These are phyloP conservation scores for Cucurbita ficifolia DNA, from an alignment of 306 rosid genomes.

Conservation along the genomic window DNA sequence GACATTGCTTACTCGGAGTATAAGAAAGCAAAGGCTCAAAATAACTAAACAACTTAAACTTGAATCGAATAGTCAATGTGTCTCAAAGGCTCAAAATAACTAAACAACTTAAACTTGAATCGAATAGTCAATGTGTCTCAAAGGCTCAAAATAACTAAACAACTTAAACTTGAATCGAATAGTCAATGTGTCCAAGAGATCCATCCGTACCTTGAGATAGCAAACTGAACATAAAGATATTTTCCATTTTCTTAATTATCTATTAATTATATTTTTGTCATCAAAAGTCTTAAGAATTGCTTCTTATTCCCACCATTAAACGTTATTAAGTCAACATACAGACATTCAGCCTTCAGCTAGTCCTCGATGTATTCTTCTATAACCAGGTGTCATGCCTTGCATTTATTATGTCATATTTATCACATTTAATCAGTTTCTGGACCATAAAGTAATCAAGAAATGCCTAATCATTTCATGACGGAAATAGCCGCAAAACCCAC, in stretches of 20 bases:
- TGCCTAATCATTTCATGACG: background rate
- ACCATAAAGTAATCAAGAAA: background rate
- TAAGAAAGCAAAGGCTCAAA: background rate
- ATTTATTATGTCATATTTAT: background rate
- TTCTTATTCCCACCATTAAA: background rate
- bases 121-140: too few relatives aligned
- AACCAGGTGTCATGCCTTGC: background rate
- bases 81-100: background rate
- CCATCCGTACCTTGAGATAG: background rate
- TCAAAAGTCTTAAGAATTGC: background rate
- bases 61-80: background rate
- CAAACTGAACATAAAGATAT: background rate
- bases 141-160: background rate
- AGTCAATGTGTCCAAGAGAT: background rate
- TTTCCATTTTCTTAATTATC: background rate
- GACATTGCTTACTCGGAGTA: background rate
- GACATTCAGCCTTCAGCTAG: background rate
- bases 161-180: background rate
- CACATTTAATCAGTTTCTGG: conserved; percentile 2
- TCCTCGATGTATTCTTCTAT: background rate
- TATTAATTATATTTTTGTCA: background rate
- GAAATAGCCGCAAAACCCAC: background rate
- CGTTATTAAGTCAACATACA: background rate
- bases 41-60: background rate
- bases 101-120: background rate